These are phyloP conservation scores for Parmales sp. DNA, from an alignment of 108 stramenopile species.

Conservation along the genomic window DNA sequence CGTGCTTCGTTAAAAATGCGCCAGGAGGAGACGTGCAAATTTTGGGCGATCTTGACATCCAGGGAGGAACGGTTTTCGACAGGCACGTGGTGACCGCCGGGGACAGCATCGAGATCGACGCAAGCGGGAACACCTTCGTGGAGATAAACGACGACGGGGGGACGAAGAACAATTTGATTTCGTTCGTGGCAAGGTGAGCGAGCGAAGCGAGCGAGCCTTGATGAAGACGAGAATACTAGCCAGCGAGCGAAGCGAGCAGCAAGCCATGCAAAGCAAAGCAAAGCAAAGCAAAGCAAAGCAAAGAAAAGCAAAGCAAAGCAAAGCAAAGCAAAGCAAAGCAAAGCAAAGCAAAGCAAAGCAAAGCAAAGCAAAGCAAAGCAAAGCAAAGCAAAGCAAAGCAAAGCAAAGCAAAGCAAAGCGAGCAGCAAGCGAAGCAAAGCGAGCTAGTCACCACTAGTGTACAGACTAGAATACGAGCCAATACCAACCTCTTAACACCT, in stretches of 20 bases:
- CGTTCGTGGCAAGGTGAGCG: not conserved
- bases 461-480: too few species aligned
- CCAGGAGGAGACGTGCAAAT: not conserved
- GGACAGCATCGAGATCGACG: not conserved
- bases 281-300: not conserved
- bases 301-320: not conserved
- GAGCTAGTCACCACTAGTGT: too few species aligned
- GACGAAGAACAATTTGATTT: not conserved
- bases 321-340: not conserved
- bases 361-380: not conserved
- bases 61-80: not conserved
- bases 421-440: not conserved
- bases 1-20: too few species aligned
- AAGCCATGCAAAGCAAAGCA: not conserved
- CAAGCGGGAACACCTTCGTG: not conserved
- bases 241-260: too few species aligned
- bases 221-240: too few species aligned
- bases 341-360: not conserved
- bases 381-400: not conserved
- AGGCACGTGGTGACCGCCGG: not conserved
- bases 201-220: too few species aligned
- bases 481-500: too few species aligned
- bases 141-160: not conserved
- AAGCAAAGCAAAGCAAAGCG: not conserved
- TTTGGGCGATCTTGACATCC: not conserved